Conservation (phyloP, 2,329 filamentous ascomycete genomes). For the Thermothelomyces thermophilus region DNA sequence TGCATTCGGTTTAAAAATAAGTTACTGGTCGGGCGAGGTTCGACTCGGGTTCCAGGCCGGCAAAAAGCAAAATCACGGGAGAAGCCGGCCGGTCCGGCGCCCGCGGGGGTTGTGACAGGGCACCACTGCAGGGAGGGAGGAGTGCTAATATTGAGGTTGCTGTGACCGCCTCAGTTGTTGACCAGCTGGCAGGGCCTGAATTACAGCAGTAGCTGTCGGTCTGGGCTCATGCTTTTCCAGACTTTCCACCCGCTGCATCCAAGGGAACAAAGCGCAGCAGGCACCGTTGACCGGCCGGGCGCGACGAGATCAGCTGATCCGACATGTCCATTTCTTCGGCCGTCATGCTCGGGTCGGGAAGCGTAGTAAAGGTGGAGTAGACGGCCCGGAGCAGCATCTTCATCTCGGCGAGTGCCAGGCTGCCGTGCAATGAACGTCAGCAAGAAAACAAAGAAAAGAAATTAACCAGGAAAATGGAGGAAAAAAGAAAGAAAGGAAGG, state of each 20-base stretch:
- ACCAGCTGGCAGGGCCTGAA: neutral
- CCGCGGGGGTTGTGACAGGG: no score
- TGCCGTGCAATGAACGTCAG: constrained; percentile 22
- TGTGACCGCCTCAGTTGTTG: no score
- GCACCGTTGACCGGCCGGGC: constrained; percentile 55
- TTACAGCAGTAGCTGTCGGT: neutral
- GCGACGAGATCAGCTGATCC: constrained; percentile 61
- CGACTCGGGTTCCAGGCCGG: neutral
- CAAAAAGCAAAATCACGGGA: no score
- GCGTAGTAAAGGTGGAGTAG: constrained; percentile 52
- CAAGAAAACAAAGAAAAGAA: neutral
- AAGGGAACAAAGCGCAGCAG: constrained; percentile 43
- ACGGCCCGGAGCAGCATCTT: constrained; percentile 57
- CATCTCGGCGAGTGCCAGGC: constrained; percentile 61
- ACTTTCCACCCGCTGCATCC: neutral
- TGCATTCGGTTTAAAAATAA: no score
- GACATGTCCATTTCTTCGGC: constrained; percentile 55
- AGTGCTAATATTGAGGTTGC: no score
- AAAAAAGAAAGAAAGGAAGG: no score
- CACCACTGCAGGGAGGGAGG: no score
- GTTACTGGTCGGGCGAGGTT: neutral
- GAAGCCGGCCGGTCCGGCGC: no score
- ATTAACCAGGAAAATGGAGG: neutral
- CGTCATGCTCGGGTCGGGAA: constrained; percentile 48
- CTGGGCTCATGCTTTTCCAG: neutral